Evolutionary conservation across 306 rosid species (phyloP), one percentile per base, ranked within the genome.

Genomic region (Mimosa pudica): DNA sequence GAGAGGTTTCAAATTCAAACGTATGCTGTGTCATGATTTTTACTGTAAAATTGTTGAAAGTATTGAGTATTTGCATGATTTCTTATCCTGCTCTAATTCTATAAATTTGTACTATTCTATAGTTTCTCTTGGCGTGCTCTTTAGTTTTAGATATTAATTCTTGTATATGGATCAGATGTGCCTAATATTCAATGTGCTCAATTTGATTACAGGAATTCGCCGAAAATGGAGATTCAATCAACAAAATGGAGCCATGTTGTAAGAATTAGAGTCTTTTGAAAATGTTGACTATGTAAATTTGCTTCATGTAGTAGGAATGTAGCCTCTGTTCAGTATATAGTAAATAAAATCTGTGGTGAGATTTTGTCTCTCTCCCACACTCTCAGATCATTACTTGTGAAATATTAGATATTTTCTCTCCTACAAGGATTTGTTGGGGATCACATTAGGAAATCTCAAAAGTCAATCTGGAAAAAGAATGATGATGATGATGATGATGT

Each of bases 131-230:
- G 38, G 38, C 20, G 7, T 14, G 10, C 36, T 60, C 36, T 5
- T 33, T 12, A 5, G 60, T 51, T 77, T 77, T 32, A 38, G 54
- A 58, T 58, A 54, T 32, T 46, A 76, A 58, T 60, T 24, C 46
- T 7, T 17, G 47, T 62, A 8, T 45, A 14, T 62, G 33, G n/a
- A 30, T 62, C 65, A 24, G 65, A 60, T 24, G 60, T 66, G 16
- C 11, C 12, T 77, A 41, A 66, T 24, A 24, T 24, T 66, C 65
- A 32, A 7, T 0, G 74, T 55, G 75, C 58, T 41, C 55, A 54
- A 42, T 68, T 41, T 42, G 30, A 5, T 41, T 54, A 14, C 69
- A 55, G 69, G 81, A 36, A 33, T 12, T 47, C 11, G 47, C 47
- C 8, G 30, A 38, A 58, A 71, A 41, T 77, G 70, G 49, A 30